These are phyloP conservation scores for Eudorina sp. DNA, from an alignment of 139 green algal species.

Conservation along the genomic window DNA sequence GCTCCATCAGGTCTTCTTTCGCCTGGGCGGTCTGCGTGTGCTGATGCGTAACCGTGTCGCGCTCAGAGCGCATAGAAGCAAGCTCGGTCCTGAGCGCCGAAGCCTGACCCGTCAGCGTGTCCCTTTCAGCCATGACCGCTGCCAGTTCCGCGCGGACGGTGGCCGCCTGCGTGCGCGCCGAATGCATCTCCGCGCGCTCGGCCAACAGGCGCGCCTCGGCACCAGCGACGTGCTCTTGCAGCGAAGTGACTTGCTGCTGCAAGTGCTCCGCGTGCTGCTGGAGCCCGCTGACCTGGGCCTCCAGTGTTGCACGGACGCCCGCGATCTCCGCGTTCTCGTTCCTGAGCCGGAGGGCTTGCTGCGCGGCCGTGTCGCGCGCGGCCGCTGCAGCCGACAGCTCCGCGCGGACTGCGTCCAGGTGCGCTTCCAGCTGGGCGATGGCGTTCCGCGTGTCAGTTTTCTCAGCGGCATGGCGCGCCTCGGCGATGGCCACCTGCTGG, in stretches of 20 bases:
- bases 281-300: neutral
- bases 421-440: neutral
- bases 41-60: neutral
- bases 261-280: neutral
- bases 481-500: neutral
- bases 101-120: neutral
- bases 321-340: neutral
- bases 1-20: neutral
- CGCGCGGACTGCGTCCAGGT: neutral
- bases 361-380: neutral
- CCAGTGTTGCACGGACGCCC: neutral
- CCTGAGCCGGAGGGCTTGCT: neutral
- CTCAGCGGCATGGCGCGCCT: neutral
- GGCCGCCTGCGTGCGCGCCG: constrained; percentile 6
- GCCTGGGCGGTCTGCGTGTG: neutral
- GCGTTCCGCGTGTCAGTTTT: neutral
- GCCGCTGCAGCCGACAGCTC: neutral
- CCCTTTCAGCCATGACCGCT: constrained; percentile 16
- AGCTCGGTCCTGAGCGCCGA: neutral
- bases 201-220: neutral
- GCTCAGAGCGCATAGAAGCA: neutral
- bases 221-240: neutral
- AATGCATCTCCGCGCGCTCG: constrained; percentile 13
- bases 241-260: neutral
- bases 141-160: constrained; percentile 6